phyloP scores from a whole-genome alignment of 2,329 filamentous ascomycete genomes.

The Trichoderma sp. region DNA sequence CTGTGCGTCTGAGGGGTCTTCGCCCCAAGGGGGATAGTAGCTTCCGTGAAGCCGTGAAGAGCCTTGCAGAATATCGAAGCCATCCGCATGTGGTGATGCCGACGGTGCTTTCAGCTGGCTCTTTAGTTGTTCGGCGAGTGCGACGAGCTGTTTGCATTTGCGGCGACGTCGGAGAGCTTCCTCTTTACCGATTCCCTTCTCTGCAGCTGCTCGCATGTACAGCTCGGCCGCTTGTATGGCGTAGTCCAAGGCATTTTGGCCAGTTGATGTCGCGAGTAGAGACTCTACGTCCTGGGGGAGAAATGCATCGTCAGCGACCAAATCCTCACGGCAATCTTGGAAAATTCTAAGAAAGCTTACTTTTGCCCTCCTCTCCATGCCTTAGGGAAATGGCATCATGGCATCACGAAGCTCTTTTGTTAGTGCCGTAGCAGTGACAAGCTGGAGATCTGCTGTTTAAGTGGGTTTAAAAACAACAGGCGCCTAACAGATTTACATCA shows the following conservation, averaged over 20 bases:
- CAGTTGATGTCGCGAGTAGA: slow-evolving; percentile 38
- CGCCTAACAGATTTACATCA: slow-evolving; percentile 1
- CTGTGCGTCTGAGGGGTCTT: slow-evolving; percentile 57
- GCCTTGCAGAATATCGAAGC: slow-evolving; percentile 61
- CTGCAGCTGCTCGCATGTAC: slow-evolving; percentile 72
- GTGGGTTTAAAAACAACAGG: not conserved
- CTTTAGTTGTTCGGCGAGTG: slow-evolving; percentile 76
- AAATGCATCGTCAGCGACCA: slow-evolving; percentile 10
- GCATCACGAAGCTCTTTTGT: slow-evolving; percentile 5
- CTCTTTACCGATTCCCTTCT: slow-evolving; percentile 56
- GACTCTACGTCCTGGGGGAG: slow-evolving; percentile 41
- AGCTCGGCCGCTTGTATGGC: slow-evolving; percentile 77
- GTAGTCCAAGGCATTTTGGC: slow-evolving; percentile 66
- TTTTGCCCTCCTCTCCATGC: slow-evolving; percentile 43
- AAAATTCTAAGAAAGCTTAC: slow-evolving; percentile 27
- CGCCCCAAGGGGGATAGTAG: slow-evolving; percentile 83
- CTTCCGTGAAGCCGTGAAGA: slow-evolving; percentile 80
- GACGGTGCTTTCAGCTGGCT: slow-evolving; percentile 21
- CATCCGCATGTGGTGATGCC: not conserved
- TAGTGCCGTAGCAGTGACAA: not conserved
- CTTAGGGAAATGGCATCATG: slow-evolving; percentile 22
- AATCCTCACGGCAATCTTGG: not conserved
- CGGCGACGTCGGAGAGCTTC: slow-evolving; percentile 68
- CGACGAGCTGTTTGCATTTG: slow-evolving; percentile 70
- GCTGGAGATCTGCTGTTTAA: not conserved